Conservation (phyloP, 2,329 filamentous ascomycete genomes). For the Cladophialophora immunda region DNA sequence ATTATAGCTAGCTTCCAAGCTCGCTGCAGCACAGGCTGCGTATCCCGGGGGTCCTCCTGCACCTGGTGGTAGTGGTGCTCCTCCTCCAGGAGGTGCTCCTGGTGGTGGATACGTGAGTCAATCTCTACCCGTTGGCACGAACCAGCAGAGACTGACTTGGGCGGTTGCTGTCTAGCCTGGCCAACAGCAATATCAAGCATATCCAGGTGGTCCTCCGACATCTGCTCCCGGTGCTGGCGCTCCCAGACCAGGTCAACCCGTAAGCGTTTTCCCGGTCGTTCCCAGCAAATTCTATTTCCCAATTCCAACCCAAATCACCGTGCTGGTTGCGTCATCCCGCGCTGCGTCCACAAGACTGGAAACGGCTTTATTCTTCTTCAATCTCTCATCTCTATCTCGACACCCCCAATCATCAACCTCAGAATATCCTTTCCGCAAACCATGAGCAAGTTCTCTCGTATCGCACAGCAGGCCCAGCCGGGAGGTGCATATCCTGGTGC, state of each 20-base stretch:
- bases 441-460: constrained; percentile 42
- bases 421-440: constrained; percentile 8
- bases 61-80: constrained; percentile 23
- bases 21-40: constrained; percentile 50
- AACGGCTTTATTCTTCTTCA: constrained; percentile 40
- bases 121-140: neutral
- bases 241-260: constrained; percentile 42
- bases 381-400: neutral
- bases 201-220: constrained; percentile 53
- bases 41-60: constrained; percentile 44
- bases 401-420: constrained; percentile 2
- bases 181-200: constrained; percentile 65
- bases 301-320: constrained; percentile 29
- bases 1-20: constrained; percentile 47
- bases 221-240: constrained; percentile 36
- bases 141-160: constrained; percentile 11
- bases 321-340: constrained; percentile 24
- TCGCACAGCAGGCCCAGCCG: constrained; percentile 26
- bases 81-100: constrained; percentile 40
- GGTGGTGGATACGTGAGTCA: constrained; percentile 63
- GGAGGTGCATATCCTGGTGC: constrained; percentile 31
- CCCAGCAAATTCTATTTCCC: constrained; percentile 28
- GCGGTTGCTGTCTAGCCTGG: constrained; percentile 33
- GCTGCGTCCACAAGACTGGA: constrained; percentile 1
- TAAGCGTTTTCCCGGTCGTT: constrained; percentile 42